These are phyloP conservation scores for Porcisia hertigi DNA, from an alignment of 208 protist species.

Conservation along the genomic window DNA sequence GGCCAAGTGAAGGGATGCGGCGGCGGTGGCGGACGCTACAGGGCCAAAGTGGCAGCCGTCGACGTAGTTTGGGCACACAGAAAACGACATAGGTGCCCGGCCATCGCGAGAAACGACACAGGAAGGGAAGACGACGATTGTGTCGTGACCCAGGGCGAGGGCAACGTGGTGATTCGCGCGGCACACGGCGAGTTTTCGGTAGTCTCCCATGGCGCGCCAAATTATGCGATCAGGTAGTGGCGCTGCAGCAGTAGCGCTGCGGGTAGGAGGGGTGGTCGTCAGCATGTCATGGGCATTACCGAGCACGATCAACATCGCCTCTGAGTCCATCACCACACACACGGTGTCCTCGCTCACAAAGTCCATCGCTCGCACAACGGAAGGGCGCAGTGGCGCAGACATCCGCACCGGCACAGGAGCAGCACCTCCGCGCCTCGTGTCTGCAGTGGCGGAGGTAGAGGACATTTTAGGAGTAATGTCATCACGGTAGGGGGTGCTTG, in stretches of 20 bases:
- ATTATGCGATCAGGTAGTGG: constrained; percentile 37
- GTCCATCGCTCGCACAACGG: constrained; percentile 31
- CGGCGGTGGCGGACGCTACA: constrained; percentile 10
- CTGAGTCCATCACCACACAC: constrained; percentile 41
- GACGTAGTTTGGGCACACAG: constrained; percentile 4
- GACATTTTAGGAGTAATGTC: background rate
- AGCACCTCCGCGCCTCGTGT: background rate
- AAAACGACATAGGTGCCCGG: background rate
- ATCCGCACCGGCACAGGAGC: constrained; percentile 20
- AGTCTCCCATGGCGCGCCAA: constrained; percentile 69
- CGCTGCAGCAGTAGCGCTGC: background rate
- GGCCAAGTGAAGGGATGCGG: constrained; percentile 17
- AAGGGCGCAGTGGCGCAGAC: constrained; percentile 1
- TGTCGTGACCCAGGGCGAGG: constrained; percentile 49
- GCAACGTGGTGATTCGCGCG: constrained; percentile 66
- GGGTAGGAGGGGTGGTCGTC: background rate
- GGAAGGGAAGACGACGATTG: constrained; percentile 66
- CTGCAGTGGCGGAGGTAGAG: background rate
- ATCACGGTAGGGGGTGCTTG: background rate
- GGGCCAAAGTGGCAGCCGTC: constrained; percentile 5
- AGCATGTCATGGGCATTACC: constrained; percentile 12
- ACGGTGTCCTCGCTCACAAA: constrained; percentile 45
- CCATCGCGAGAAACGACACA: constrained; percentile 10
- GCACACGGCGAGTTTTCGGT: constrained; percentile 67
- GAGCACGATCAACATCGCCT: constrained; percentile 45